Evolutionary conservation across 179 eudicot genomes (phyloP), one percentile per base, ranked within the genome.

Genomic region (Amaranthus tricolor): DNA sequence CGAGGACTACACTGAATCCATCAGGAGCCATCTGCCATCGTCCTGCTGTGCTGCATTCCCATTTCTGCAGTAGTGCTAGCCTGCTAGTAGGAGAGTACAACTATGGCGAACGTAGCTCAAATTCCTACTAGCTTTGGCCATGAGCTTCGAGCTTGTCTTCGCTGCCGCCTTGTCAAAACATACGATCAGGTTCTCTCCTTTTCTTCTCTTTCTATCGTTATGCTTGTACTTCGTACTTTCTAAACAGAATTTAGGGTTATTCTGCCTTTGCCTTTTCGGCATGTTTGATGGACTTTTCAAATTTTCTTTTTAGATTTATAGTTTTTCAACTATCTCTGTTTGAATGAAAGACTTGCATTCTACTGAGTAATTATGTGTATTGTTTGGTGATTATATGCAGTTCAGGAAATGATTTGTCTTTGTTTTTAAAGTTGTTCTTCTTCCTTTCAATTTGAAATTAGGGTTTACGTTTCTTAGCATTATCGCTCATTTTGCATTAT

Each of bases 121-220:
- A 94, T 94, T 40, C 98, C 98, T 3, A 94, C 97, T 6, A 92
- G 96, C 82, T 94, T 94, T 61, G 96, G 98, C 1, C 96, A 90
- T 67, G 97, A 92, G 74, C 96, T 94, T 8, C 81, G 98, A 67
- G 94, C 98, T 31, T 94, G 98, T 73, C 98, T 94, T 68, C 96
- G 97, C 13, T 94, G 98, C 83, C 84, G 91, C 50, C 96, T 94
- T 5, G 96, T 92, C 85, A 94, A 94, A 76, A 92, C 97, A 71
- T 92, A 94, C 77, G 96, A 94, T 74, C 98, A 92, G 89, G 98
- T 90, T 55, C 40, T 31, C 40, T 31, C 40, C 17, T 9, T 59
- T 68, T 48, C 53, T 67, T 15, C 56, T 12, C 19, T 11, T 62
- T 17, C 21, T 8, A 48, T 14, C 43, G n/a, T 16, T 45, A 71